Base-by-base conservation (phyloP, 2,329 filamentous ascomycete genomes). In the Ophiostoma sp. region DNA sequence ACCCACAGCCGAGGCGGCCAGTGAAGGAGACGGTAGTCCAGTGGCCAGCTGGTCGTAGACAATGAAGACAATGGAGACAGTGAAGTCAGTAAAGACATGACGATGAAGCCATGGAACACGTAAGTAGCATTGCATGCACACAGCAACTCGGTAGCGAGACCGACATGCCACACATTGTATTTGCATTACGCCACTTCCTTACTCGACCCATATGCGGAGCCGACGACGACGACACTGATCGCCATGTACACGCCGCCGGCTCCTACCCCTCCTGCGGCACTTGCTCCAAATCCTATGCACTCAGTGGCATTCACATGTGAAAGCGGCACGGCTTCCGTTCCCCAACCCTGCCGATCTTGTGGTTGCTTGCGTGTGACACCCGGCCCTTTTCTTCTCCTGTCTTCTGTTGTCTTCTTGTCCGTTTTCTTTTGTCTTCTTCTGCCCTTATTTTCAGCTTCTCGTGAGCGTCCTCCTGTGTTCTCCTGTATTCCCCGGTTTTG, bases 291-390 rank as follows among this genome's bases (percentile, higher is more conserved):
- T 55, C n/a, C n/a, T 18, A n/a, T 18, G 16, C 47, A 52, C 49
- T 27, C 49, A n/a, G 4, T 7, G 49, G 49, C 49, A 55, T 55
- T 55, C 49, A 18, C 49, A 55, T 55, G 49, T 55, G 18, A 55
- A 55, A 55, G 49, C n/a, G 49, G 49, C 18, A 55, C 49, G 49
- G 49, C 18, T 18, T 27, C 49, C 49, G 18, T 55, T 55, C 49
- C 49, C 49, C 49, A 55, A 27, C n/a, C 5, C n/a, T 55, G 49
- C 49, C 11, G 18, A 27, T 55, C n/a, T n/a, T 55, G 18, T 55
- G 27, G 27, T 55, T 9, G 8, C 45, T 9, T 27, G 18, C 18
- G 18, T 9, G 49, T 55, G 9, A 9, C 49, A 55, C n/a, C 49
- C 49, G 49, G 49, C 49, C 8, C 49, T 55, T 9, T 9, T 55